Evolutionary conservation across 2,329 filamentous ascomycete genomes (phyloP).

Genomic region (Claviceps arundinis): DNA sequence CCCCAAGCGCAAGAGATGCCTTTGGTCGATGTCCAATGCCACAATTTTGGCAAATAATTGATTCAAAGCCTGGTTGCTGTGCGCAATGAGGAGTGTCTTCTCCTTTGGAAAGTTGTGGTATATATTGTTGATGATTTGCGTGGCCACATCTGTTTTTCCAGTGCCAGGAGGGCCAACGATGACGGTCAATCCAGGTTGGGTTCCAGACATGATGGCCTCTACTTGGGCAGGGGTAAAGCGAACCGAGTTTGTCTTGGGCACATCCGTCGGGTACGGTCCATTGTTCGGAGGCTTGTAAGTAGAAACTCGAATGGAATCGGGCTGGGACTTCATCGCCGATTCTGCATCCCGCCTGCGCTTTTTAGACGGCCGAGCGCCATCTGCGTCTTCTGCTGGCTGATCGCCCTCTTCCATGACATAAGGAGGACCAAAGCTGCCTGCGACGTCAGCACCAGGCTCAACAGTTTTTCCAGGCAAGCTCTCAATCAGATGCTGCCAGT

Average conservation of each 20-base stretch:
- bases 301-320: slow-evolving; percentile 64
- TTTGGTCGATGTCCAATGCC: slow-evolving; percentile 88
- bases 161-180: slow-evolving; percentile 93
- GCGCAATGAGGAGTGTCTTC: slow-evolving; percentile 81
- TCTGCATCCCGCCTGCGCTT: slow-evolving; percentile 76
- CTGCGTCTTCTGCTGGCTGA: slow-evolving; percentile 36
- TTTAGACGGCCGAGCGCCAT: slow-evolving; percentile 53
- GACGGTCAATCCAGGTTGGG: slow-evolving; percentile 84
- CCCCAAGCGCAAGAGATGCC: slow-evolving; percentile 81
- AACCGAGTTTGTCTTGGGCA: slow-evolving; percentile 66
- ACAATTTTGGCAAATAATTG: slow-evolving; percentile 97
- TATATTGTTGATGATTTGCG: slow-evolving; percentile 96
- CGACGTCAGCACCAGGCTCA: slow-evolving; percentile 59
- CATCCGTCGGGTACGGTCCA: slow-evolving; percentile 79
- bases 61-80: slow-evolving; percentile 96
- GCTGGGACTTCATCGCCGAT: slow-evolving; percentile 45
- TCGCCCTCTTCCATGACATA: slow-evolving; percentile 65
- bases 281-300: slow-evolving; percentile 83
- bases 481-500: slow-evolving; percentile 89
- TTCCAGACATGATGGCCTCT: slow-evolving; percentile 85
- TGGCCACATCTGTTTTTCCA: slow-evolving; percentile 97
- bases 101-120: slow-evolving; percentile 96
- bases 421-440: slow-evolving; percentile 69
- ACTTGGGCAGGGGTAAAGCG: slow-evolving; percentile 86
- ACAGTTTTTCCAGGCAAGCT: slow-evolving; percentile 80